These are phyloP conservation scores for Ascocoryne sarcoides DNA, from an alignment of 2,329 filamentous ascomycete species.

Conservation along the genomic window DNA sequence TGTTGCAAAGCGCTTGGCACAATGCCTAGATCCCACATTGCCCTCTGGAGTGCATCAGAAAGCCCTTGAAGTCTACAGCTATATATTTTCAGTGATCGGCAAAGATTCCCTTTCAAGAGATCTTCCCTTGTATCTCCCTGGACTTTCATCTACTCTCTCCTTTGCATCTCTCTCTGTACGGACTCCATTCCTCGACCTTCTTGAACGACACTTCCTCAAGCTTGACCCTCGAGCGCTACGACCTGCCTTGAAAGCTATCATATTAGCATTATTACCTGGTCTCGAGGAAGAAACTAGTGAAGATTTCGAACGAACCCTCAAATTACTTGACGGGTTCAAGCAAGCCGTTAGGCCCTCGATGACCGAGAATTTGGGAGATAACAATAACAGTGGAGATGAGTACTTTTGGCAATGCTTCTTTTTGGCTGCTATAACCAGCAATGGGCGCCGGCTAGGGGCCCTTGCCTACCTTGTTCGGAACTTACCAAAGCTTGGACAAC, in stretches of 20 bases:
- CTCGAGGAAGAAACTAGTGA: constrained; percentile 95
- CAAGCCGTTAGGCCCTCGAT: constrained; percentile 49
- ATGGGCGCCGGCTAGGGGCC: constrained; percentile 74
- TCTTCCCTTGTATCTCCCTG: constrained; percentile 80
- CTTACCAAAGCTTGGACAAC: constrained; percentile 62
- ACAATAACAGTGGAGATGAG: constrained; percentile 58
- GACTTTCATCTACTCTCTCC: constrained; percentile 78
- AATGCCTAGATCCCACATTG: constrained; percentile 87
- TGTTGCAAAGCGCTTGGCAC: constrained; percentile 83
- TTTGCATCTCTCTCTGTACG: constrained; percentile 92
- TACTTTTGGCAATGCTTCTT: constrained; percentile 99
- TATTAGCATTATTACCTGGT: constrained; percentile 81
- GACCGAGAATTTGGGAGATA: constrained; percentile 41
- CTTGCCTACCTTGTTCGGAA: constrained; percentile 76
- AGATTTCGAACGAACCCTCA: constrained; percentile 84
- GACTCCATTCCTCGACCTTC: constrained; percentile 72
- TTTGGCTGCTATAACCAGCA: constrained; percentile 81
- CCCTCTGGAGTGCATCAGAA: constrained; percentile 98
- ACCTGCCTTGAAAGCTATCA: constrained; percentile 81
- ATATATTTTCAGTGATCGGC: constrained; percentile 80
- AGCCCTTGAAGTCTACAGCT: constrained; percentile 84
- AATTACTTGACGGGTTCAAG: constrained; percentile 71
- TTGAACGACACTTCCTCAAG: constrained; percentile 71
- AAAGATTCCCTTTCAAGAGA: constrained; percentile 72
- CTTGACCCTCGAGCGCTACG: constrained; percentile 64